Base-by-base conservation (phyloP, 768 basidiomycete genomes). In the Boletus rubroflammeus region DNA sequence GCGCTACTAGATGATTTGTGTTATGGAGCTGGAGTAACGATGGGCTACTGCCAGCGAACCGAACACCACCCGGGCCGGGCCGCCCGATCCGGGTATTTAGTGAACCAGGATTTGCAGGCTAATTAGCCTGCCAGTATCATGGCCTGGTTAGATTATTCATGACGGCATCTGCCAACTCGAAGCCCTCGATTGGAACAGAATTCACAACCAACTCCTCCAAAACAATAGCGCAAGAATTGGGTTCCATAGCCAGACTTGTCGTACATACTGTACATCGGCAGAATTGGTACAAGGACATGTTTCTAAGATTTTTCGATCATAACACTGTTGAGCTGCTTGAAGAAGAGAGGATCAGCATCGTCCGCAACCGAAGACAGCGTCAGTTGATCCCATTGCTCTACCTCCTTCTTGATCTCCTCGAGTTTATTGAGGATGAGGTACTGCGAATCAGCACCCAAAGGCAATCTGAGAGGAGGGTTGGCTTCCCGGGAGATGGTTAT, bases 401-500 rank as follows among this genome's bases (percentile, higher is more conserved):
- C 25, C 0, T 64, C 63, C 31, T 43, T 62, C 41, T 50, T 56
- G 54, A 65, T 49, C 17, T 65, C 52, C 2, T 28, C 10, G 10
- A 65, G 50, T 51, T 65, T 66, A 17, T 44, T 53, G 14, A 43
- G 51, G 2, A 65, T 41, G 26, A 61, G 0, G 36, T 46, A 55
- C 39, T 65, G 64, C 21, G 63, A 17, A n/a, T 65, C 64, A 1
- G 42, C 17, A 6, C 64, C 64, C 35, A 66, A 19, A 7, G 64
- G 64, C 13, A 65, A 34, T 41, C 58, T 66, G 23, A 61, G 29
- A 41, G 64, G 64, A 7, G 64, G 61, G 17, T 66, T 54, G 35
- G 47, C 44, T 49, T 52, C 61, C 32, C 48, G 44, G 21, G 64
- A 66, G 40, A 66, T 43, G 15, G 31, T 23, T 13, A 66, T 49